Conservation (phyloP, 352 stramenopile genomes). For the Pythium volutum region DNA sequence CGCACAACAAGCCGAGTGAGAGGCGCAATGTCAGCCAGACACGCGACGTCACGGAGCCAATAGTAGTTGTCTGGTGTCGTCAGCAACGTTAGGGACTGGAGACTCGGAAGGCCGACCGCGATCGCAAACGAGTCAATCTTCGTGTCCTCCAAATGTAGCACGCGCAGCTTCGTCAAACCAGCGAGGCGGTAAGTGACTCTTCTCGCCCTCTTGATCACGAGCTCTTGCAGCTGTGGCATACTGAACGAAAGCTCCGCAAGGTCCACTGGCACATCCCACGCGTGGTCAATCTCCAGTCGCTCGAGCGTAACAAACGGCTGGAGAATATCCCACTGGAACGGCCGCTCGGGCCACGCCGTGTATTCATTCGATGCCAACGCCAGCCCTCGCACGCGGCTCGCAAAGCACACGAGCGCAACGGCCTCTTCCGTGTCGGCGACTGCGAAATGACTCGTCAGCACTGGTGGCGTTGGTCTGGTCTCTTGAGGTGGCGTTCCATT, state of each 20-base stretch:
- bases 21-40: not conserved
- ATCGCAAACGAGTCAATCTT: slow-evolving; percentile 1
- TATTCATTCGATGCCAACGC: not conserved
- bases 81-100: slow-evolving; percentile 5
- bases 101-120: not conserved
- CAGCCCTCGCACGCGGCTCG: not conserved
- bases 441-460: not conserved
- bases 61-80: too few relatives aligned
- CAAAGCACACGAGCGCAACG: not conserved
- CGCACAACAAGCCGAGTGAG: not conserved
- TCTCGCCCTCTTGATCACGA: not conserved
- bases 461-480: too few relatives aligned
- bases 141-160: not conserved
- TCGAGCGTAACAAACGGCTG: not conserved
- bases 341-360: not conserved
- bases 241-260: not conserved
- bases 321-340: not conserved
- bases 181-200: not conserved
- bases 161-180: not conserved
- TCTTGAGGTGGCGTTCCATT: too few relatives aligned
- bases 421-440: not conserved
- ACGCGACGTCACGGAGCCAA: too few relatives aligned
- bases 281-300: not conserved
- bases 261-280: not conserved
- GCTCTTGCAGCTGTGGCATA: not conserved